Evolutionary conservation across 2,329 filamentous ascomycete genomes (phyloP), one percentile per base, ranked within the genome.

Genomic region (Mollisiaceae sp.): DNA sequence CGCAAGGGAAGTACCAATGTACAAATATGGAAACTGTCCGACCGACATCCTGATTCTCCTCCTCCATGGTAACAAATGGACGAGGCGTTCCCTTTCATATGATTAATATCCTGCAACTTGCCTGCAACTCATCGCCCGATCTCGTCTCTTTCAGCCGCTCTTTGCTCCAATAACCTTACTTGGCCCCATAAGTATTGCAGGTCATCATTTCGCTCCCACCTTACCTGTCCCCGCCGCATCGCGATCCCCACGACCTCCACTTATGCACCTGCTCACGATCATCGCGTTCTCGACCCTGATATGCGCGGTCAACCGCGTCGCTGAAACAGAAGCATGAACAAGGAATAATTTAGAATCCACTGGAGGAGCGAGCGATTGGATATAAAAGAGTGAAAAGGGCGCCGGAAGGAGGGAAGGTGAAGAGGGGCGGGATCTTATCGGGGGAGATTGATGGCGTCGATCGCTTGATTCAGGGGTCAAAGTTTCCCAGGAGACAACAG

Each of bases 391-490:
- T 3, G 24, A 27, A 3, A 3, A 8, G 50, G 11, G 20, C 8
- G 5, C 22, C 9, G 24, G 47, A 9, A 12, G 9, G 9, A 2
- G 15, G n/a, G 43, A 47, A 47, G n/a, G 18, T 8, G n/a, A 18
- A 27, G 27, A 39, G 35, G n/a, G n/a, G 18, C 20, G 55, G 55
- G 32, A 22, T 36, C 55, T 57, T 57, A 57, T 57, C 55, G 55
- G 35, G 35, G 55, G 32, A 57, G 4, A 27, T 36, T 18, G 15
- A 24, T n/a, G 15, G 8, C 14, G 32, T 4, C 11, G 36, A 18
- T 54, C 6, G 22, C 22, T 32, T 38, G 35, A 20, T 39, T 38
- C 55, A 57, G 55, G 55, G 55, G 55, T 14, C 14, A 22, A 20
- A 57, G n/a, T 22, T 22, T 52, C n/a, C 20, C n/a, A 52, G 47